Evolutionary conservation across 2,329 filamentous ascomycete species (phyloP).

Genomic region (Sporothrix phasma): DNA sequence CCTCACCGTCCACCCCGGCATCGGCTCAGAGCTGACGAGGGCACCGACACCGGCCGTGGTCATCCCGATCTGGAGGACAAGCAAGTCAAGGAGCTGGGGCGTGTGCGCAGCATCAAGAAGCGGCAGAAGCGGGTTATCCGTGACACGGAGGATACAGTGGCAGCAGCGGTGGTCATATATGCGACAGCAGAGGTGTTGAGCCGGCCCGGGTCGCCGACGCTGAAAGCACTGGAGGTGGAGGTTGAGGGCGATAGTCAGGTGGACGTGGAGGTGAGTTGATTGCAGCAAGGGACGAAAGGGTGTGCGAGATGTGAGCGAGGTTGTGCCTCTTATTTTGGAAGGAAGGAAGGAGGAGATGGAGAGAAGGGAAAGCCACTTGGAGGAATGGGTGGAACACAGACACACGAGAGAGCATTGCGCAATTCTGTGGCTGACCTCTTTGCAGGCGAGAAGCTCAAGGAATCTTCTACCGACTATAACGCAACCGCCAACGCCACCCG

Average conservation of each 20-base stretch:
- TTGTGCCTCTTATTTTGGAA: constrained; percentile 13
- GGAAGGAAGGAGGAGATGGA: constrained; percentile 10
- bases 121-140: constrained; percentile 36
- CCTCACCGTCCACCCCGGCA: constrained; percentile 18
- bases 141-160: constrained; percentile 42
- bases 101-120: constrained; percentile 35
- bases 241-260: constrained; percentile 12
- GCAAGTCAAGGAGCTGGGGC: constrained; percentile 31
- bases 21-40: constrained; percentile 26
- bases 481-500: constrained; percentile 25
- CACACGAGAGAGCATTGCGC: constrained; percentile 30
- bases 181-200: constrained; percentile 40
- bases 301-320: constrained; percentile 2
- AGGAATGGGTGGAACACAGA: constrained; percentile 7
- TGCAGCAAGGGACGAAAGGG: constrained; percentile 11
- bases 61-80: constrained; percentile 34
- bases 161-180: constrained; percentile 44
- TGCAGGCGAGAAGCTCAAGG: constrained; percentile 39
- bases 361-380: not conserved
- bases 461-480: constrained; percentile 21
- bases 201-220: constrained; percentile 29
- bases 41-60: constrained; percentile 39
- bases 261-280: too few species aligned
- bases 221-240: constrained; percentile 16
- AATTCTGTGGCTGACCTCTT: constrained; percentile 46